These are phyloP conservation scores for Magnusiomyces fungicola DNA, from an alignment of 1,139 yeast genomes.

Conservation along the genomic window DNA sequence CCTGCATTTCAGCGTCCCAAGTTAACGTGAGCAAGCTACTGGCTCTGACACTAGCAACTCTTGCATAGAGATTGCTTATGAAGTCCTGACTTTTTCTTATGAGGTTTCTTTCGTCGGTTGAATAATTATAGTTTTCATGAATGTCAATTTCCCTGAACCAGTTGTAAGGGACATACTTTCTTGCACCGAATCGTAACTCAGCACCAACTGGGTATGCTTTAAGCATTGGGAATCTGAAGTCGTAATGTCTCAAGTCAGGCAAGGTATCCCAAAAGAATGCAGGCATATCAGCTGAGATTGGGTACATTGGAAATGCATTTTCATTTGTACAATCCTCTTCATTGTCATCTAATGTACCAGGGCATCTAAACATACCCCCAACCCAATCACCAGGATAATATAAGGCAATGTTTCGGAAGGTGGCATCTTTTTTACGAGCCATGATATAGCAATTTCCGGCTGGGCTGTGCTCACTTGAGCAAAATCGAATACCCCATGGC, in stretches of 20 bases:
- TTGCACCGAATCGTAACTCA: slow-evolving; percentile 7
- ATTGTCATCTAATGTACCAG: slow-evolving; percentile 26
- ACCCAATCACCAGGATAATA: slow-evolving; percentile 53
- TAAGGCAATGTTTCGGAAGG: slow-evolving; percentile 39
- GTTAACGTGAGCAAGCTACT: slow-evolving; percentile 7
- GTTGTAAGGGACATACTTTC: background rate
- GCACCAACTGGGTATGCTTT: slow-evolving; percentile 12
- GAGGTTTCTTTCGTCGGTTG: slow-evolving; percentile 9
- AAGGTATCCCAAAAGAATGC: slow-evolving; percentile 17
- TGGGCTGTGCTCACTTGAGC: slow-evolving; percentile 16
- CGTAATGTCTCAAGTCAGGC: slow-evolving; percentile 15
- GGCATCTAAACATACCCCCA: slow-evolving; percentile 56
- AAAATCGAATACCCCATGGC: slow-evolving; percentile 23
- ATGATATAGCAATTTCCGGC: slow-evolving; percentile 42
- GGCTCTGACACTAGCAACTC: slow-evolving; percentile 3
- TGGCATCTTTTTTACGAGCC: slow-evolving; percentile 51
- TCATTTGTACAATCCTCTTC: slow-evolving; percentile 19
- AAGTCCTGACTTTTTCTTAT: slow-evolving; percentile 5
- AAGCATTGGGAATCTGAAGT: slow-evolving; percentile 13
- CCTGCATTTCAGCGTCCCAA: slow-evolving; percentile 7
- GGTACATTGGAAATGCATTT: slow-evolving; percentile 21
- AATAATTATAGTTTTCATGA: slow-evolving; percentile 16
- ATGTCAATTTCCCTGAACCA: slow-evolving; percentile 18
- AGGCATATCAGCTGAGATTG: slow-evolving; percentile 21
- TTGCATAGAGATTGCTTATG: slow-evolving; percentile 5